phyloP scores from a whole-genome alignment of 495 filamentous ascomycete genomes.

The Neurospora sp. region DNA sequence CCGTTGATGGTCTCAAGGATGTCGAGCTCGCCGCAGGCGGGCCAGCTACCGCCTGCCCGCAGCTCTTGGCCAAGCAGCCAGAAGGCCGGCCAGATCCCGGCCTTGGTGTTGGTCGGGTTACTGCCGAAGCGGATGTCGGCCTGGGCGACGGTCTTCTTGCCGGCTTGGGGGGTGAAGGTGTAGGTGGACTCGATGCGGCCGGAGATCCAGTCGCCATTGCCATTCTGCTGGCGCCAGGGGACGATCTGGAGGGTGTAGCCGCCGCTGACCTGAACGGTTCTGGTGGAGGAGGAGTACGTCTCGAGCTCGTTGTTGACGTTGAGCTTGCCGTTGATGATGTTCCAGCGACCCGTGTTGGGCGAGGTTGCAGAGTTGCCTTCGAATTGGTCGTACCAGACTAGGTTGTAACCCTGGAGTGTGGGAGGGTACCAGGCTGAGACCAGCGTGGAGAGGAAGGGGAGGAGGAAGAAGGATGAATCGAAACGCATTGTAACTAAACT shows the following conservation, averaged over 20 bases:
- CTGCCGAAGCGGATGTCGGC: constrained; percentile 33
- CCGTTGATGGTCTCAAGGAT: constrained; percentile 42
- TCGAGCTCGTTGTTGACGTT: constrained; percentile 36
- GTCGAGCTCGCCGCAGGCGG: constrained; percentile 41
- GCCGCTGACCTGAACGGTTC: constrained; percentile 34
- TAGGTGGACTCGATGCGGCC: constrained; percentile 37
- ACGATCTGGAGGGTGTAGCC: constrained; percentile 35
- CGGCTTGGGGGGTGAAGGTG: constrained; percentile 31
- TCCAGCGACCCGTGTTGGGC: constrained; percentile 30
- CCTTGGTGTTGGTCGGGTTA: constrained; percentile 24
- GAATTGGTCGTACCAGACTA: constrained; percentile 33
- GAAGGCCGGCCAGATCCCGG: constrained; percentile 46
- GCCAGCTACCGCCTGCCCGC: constrained; percentile 32
- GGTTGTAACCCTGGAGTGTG: constrained; percentile 19
- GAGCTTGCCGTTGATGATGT: constrained; percentile 26
- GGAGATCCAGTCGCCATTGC: constrained; percentile 33
- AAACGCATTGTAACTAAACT: constrained; percentile 10
- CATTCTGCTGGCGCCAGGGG: constrained; percentile 25
- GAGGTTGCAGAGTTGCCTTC: constrained; percentile 15
- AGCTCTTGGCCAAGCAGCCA: constrained; percentile 40
- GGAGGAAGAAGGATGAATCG: neutral
- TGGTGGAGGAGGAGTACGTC: constrained; percentile 25
- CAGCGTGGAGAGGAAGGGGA: constrained; percentile 4
- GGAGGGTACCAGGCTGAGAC: constrained; percentile 25
- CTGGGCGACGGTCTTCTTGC: constrained; percentile 30